Conservation (phyloP, 768 basidiomycete genomes). For the Collybia mongolica region DNA sequence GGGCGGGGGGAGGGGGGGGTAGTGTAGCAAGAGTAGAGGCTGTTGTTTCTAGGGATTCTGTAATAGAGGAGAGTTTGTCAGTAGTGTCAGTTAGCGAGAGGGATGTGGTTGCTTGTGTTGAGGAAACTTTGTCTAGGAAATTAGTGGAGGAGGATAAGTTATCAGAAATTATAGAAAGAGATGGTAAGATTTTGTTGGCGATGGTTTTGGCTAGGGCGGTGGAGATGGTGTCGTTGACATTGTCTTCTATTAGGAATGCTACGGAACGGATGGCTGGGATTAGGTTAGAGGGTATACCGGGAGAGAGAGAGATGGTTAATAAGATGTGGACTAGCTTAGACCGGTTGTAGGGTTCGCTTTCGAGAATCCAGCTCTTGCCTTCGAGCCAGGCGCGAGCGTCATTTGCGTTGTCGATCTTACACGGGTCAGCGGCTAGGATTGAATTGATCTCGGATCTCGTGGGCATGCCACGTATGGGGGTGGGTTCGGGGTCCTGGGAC, state of each 20-base stretch:
- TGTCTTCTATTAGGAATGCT: conserved; percentile 5
- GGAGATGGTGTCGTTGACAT: background rate
- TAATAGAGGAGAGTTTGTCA: background rate
- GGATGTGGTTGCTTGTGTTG: background rate
- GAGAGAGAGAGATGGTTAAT: background rate
- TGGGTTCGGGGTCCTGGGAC: background rate
- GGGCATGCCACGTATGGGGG: background rate
- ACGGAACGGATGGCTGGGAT: background rate
- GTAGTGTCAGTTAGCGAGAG: background rate
- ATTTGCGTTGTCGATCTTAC: too few relatives aligned
- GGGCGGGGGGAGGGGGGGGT: background rate
- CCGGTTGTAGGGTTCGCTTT: conserved; percentile 1
- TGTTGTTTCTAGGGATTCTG: too few relatives aligned
- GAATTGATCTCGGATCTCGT: background rate
- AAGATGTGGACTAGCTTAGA: conserved; percentile 5
- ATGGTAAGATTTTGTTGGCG: background rate
- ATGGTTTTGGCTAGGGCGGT: background rate
- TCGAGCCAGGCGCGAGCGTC: too few relatives aligned
- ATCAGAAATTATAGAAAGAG: background rate
- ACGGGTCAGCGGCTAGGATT: background rate
- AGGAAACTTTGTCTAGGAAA: background rate
- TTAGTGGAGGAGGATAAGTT: conserved; percentile 1
- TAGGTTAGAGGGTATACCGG: background rate
- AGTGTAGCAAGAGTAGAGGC: background rate
- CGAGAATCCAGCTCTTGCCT: conserved; percentile 8